phyloP scores from a whole-genome alignment of 75 land plant genomes.

The Pinus tabuliformis region DNA sequence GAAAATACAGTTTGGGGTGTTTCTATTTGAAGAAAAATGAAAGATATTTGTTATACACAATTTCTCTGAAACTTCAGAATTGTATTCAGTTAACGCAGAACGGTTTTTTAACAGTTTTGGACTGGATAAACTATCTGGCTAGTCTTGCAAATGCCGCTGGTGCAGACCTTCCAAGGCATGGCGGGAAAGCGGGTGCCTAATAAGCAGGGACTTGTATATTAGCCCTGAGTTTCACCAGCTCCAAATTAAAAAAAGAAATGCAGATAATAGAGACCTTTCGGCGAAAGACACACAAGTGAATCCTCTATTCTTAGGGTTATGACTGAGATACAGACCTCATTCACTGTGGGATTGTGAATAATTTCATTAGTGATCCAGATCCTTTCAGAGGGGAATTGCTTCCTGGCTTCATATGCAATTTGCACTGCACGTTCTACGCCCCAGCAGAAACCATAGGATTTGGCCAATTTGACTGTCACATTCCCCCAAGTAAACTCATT shows the following conservation, averaged over 20 bases:
- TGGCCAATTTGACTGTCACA: slow-evolving; percentile 90
- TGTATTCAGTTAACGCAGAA: no score
- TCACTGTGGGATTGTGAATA: slow-evolving; percentile 95
- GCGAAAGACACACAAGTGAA: neutral
- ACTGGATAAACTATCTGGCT: no score
- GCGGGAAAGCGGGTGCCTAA: no score
- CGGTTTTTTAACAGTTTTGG: no score
- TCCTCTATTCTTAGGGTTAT: neutral
- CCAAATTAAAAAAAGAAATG: no score
- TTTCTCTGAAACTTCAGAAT: no score
- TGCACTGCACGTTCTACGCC: slow-evolving; percentile 95
- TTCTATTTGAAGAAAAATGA: neutral
- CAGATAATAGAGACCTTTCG: neutral
- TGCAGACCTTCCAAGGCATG: no score
- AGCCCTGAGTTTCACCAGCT: no score
- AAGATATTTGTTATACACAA: neutral
- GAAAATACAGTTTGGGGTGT: neutral
- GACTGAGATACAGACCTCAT: slow-evolving; percentile 45
- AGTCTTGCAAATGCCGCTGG: no score
- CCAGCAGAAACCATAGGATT: slow-evolving; percentile 95
- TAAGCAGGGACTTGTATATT: no score
- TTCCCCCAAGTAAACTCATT: slow-evolving; percentile 75
- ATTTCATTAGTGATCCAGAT: slow-evolving; percentile 97
- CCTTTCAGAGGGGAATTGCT: slow-evolving; percentile 77
- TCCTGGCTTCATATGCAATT: slow-evolving; percentile 94